Percentiles rank a stretch among this genome's conserved stretches.
phyloP scores from a whole-genome alignment of 805 yeast genomes.

The Lachancea lanzarotensis region DNA sequence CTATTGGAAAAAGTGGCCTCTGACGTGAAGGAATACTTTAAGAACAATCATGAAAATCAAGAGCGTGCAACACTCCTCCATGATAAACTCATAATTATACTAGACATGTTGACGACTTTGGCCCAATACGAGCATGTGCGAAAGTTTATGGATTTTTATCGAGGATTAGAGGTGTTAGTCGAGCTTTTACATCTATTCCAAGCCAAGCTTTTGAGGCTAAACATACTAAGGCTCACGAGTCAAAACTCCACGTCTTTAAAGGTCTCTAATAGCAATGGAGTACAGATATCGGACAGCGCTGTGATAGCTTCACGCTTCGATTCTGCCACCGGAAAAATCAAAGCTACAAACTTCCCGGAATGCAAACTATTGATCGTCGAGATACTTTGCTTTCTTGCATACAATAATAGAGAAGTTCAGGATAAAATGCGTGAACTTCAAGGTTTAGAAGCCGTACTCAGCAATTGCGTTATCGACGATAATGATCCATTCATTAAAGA shows the following conservation, averaged over 20 bases:
- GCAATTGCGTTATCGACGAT: constrained; percentile 79
- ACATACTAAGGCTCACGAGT: constrained; percentile 23
- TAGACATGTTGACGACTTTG: constrained; percentile 33
- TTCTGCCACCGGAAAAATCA: constrained; percentile 15
- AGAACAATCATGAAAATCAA: constrained; percentile 11
- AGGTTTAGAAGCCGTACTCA: constrained; percentile 65
- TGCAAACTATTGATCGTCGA: constrained; percentile 63
- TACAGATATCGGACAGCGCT: constrained; percentile 29
- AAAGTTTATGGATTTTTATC: constrained; percentile 32
- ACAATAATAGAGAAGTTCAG: constrained; percentile 50
- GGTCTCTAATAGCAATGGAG: constrained; percentile 20
- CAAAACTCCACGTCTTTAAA: constrained; percentile 19
- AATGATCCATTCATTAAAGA: constrained; percentile 87
- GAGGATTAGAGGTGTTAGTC: constrained; percentile 33
- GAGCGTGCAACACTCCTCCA: constrained; percentile 23
- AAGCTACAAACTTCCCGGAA: constrained; percentile 47
- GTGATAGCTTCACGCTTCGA: constrained; percentile 22
- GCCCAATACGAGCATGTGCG: constrained; percentile 33
- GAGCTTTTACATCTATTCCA: constrained; percentile 31
- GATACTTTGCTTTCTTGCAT: constrained; percentile 51
- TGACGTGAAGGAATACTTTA: constrained; percentile 24
- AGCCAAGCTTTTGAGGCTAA: constrained; percentile 29
- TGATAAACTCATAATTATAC: constrained; percentile 21
- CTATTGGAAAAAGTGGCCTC: constrained; percentile 23
- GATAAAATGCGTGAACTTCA: constrained; percentile 58